Evolutionary conservation across 164 flowering plant species (phyloP), one percentile per base, ranked within the genome.

Genomic region (Piper betle): DNA sequence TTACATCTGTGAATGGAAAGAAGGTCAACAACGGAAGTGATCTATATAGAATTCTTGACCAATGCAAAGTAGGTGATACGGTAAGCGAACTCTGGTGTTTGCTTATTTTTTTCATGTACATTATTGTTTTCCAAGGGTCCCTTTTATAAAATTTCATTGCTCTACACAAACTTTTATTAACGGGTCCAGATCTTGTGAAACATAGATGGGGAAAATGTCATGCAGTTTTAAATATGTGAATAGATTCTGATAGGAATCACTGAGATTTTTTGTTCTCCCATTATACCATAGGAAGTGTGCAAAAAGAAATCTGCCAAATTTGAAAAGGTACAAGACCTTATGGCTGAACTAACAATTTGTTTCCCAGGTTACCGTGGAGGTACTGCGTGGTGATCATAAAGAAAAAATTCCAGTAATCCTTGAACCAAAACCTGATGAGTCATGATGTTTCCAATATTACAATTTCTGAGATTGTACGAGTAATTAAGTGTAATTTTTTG

Each of bases 31-130:
- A 82, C 66, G 98, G 98, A 39, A 92, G 88, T 67, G 98, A 92
- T 64, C 74, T 92, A 80, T 92, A 92, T 79, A 83, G 96, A 84
- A 86, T 92, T 66, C 90, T 92, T 68, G 98, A 92, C 75, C 95
- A 87, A 65, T 86, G 98, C 75, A 83, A 84, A 73, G 96, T 89
- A 20, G 96, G 91, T 39, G 98, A 92, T 1, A 64, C 68, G 93
- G 98, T 89, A 80, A 20, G 4, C 50, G 33, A 19, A 13, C 0
- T 3, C 7, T 33, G 58, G 58, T 55, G 50, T 9, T 10, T 15
- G 11, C 3, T 46, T 46, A 46, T 46, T 46, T 10, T 46, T 46
- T 46, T 6, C 12, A 5, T 6, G 13, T 1, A 46, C 50, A 3
- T 10, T 15, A 46, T 15, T 2, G 11, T 10, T 46, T 46, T 12